Evolutionary conservation across 306 rosid genomes (phyloP), one percentile per base, ranked within the genome.

Genomic region (Abrus pulchellus): DNA sequence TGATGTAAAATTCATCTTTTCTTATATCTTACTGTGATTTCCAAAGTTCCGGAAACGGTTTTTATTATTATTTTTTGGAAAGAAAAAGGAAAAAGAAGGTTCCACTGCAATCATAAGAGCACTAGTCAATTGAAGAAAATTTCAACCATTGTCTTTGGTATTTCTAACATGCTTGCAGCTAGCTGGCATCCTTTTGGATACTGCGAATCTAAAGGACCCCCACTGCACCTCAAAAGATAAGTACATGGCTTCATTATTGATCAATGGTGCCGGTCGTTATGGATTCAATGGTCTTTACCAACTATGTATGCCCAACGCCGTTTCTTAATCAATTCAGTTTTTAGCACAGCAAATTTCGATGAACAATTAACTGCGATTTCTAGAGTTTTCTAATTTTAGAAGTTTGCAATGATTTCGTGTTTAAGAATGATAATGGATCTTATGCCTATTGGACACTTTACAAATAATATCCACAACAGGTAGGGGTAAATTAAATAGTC

Each of bases 221-320:
- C 40, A 0, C 8, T 92, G 94, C 86, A 87, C 88, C 61, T 67
- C 86, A 33, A 92, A 90, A 85, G 97, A 94, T 75, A 92, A 91
- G 86, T 92, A 91, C 89, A 91, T 89, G 83, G 82, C 89, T 83
- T 83, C 97, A 61, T 85, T 94, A 71, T 85, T 94, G 91, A 87
- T 92, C 82, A 89, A 84, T 53, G 92, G 98, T 71, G 97, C 98
- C 34, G 98, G 97, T 63, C 90, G 91, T 52, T 87, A 89, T 84
- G 98, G 98, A 52, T 88, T 88, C 89, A 86, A 79, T 70, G 98
- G 97, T 49, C 90, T 92, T 52, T 85, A 90, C 84, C 93, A 90
- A 80, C 65, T 92, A 82, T 74, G 97, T 92, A 88, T 72, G 91
- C 7, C 70, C 77, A 54, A 3, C 76, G 36, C 81, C 54, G 30